Conservation (phyloP, 768 basidiomycete species). For the Neoboletus magnificus region DNA sequence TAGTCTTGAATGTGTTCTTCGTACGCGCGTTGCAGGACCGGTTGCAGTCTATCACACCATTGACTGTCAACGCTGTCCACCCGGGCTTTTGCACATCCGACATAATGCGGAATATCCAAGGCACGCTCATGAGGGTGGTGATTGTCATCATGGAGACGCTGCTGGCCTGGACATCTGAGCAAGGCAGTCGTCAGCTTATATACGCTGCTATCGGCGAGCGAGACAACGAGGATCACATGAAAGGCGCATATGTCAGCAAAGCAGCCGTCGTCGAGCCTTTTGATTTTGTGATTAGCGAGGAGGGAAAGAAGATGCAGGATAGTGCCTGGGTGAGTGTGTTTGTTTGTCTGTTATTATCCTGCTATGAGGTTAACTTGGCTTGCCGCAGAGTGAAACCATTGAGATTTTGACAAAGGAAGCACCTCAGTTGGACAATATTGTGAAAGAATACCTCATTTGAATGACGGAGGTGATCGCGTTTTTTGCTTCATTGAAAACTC, state of each 20-base stretch:
- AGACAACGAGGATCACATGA: conserved; percentile 19
- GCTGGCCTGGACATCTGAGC: conserved; percentile 23
- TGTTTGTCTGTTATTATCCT: too few species aligned
- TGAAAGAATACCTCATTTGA: conserved; percentile 9
- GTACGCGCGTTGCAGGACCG: conserved; percentile 25
- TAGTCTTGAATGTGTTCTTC: conserved; percentile 34
- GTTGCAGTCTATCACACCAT: conserved; percentile 15
- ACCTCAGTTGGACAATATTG: conserved; percentile 13
- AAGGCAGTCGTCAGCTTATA: conserved; percentile 36
- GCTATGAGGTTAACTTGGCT: neutral
- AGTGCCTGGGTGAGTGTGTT: conserved; percentile 36
- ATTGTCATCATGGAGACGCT: conserved; percentile 3
- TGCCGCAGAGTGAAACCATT: conserved; percentile 18
- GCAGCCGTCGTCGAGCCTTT: conserved; percentile 23
- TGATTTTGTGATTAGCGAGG: conserved; percentile 32
- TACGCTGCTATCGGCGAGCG: conserved; percentile 28
- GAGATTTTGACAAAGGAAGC: conserved; percentile 16
- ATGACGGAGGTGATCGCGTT: neutral
- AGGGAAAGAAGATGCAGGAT: conserved; percentile 30
- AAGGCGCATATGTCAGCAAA: conserved; percentile 18
- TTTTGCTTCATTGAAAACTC: neutral
- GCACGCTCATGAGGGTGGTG: neutral
- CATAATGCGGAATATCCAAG: conserved; percentile 11
- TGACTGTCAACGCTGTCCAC: conserved; percentile 24
- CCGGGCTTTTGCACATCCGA: conserved; percentile 34